These are phyloP conservation scores for Borovskyia barvae DNA, from an alignment of 208 protist species.

Conservation along the genomic window DNA sequence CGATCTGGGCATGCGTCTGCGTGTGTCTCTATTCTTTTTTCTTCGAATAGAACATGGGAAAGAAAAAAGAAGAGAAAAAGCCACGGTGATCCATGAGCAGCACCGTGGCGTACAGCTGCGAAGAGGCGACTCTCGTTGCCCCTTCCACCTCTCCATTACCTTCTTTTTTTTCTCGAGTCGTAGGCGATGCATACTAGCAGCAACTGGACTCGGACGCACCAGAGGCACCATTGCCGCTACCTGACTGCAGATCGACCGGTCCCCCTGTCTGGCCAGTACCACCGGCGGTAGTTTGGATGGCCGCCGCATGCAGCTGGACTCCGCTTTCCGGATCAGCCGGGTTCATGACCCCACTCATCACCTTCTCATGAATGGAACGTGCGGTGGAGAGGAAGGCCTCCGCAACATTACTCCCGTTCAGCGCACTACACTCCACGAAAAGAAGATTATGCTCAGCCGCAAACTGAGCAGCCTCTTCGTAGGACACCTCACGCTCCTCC, in stretches of 20 bases:
- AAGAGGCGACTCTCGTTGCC: conserved; percentile 4
- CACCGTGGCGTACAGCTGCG: not conserved
- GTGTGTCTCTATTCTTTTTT: too few species aligned
- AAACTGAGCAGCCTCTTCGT: conserved; percentile 95
- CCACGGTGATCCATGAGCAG: conserved; percentile 15
- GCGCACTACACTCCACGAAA: conserved; percentile 94
- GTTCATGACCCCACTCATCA: conserved; percentile 91
- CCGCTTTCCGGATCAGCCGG: conserved; percentile 72
- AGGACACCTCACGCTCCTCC: conserved; percentile 94
- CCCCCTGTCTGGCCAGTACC: conserved; percentile 9
- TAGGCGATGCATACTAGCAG: conserved; percentile 8
- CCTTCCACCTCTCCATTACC: conserved; percentile 1
- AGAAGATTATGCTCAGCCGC: conserved; percentile 94
- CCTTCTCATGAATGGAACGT: conserved; percentile 93
- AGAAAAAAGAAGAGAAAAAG: conserved; percentile 25
- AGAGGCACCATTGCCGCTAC: not conserved
- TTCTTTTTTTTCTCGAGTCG: conserved; percentile 6
- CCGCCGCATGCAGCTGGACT: conserved; percentile 69
- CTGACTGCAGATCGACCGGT: conserved; percentile 3
- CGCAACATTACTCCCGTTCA: conserved; percentile 93
- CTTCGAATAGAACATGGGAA: too few species aligned
- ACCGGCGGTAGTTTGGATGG: conserved; percentile 26
- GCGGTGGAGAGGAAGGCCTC: conserved; percentile 94
- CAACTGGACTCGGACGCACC: conserved; percentile 11
- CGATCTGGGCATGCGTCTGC: too few species aligned